These are phyloP conservation scores for Batrachochytrium dendrobatidis DNA, from an alignment of 371 early-diverging fungal species.

Conservation along the genomic window DNA sequence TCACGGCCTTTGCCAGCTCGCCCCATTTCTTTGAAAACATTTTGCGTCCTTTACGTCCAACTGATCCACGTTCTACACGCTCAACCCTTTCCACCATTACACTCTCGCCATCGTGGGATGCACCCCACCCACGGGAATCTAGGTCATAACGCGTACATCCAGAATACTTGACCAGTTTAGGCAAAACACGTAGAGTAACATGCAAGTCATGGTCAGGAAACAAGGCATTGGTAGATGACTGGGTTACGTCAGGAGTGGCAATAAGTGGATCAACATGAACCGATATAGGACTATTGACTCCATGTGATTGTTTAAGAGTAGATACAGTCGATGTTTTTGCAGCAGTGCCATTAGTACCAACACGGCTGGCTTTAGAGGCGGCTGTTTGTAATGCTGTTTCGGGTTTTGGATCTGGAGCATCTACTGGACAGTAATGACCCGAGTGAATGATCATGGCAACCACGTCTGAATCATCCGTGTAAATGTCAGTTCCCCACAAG, in stretches of 20 bases:
- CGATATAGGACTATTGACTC: not conserved
- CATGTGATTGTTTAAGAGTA: not conserved
- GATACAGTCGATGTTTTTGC: conserved; percentile 26
- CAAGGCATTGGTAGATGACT: conserved; percentile 1
- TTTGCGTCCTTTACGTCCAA: conserved; percentile 13
- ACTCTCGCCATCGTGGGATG: conserved; percentile 68
- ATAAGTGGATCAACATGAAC: not conserved
- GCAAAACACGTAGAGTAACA: conserved; percentile 66
- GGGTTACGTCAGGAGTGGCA: conserved; percentile 3
- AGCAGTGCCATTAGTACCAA: conserved; percentile 16
- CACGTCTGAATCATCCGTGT: conserved; percentile 81
- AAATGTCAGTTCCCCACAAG: conserved; percentile 81
- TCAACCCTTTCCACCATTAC: conserved; percentile 57
- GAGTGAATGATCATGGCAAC: conserved; percentile 62
- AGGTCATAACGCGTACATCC: conserved; percentile 57
- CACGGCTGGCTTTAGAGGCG: not conserved
- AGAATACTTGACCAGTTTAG: conserved; percentile 60
- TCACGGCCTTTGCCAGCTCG: conserved; percentile 23
- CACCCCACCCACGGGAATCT: conserved; percentile 61
- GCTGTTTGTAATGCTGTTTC: not conserved
- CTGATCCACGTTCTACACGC: conserved; percentile 15
- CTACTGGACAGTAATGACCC: conserved; percentile 37
- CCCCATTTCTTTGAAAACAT: conserved; percentile 10
- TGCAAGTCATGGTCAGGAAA: conserved; percentile 48
- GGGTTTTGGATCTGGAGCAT: conserved; percentile 27